Percentiles rank a stretch among this genome's conserved stretches.
Conservation (phyloP, 169 alveolate species). For the Plasmodium cynomolgi region DNA sequence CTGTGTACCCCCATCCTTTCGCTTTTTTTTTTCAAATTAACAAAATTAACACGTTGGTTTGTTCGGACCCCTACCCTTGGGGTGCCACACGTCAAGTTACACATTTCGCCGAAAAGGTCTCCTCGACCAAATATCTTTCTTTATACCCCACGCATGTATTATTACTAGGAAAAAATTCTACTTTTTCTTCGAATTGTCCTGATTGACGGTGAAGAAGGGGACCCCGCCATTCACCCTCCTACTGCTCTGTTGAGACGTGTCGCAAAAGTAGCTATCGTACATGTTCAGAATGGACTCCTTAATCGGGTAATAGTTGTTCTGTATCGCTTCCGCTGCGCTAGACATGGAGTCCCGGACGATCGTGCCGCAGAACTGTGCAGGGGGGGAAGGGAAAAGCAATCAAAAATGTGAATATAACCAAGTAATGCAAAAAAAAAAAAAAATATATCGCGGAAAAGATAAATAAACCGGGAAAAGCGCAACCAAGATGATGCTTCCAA, state of each 20-base stretch:
- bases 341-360: constrained; percentile 45
- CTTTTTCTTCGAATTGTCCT: neutral
- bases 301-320: constrained; percentile 56
- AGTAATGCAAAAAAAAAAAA: neutral
- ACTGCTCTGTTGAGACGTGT: constrained; percentile 22
- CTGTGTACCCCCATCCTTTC: neutral
- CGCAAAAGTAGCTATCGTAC: constrained; percentile 60
- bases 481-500: neutral
- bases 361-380: constrained; percentile 39
- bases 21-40: neutral
- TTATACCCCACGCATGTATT: neutral
- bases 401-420: neutral
- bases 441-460: neutral
- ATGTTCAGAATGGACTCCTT: constrained; percentile 40
- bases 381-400: neutral
- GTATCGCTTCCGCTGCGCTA: constrained; percentile 43
- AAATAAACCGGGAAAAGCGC: neutral
- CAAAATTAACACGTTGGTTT: neutral
- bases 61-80: neutral
- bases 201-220: constrained; percentile 40
- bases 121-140: neutral
- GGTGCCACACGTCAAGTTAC: neutral
- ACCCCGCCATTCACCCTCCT: constrained; percentile 47
- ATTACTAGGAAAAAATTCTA: neutral
- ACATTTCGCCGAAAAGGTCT: neutral